phyloP scores from a whole-genome alignment of 2,329 filamentous ascomycete species.

The Chalaropsis ovoidea region DNA sequence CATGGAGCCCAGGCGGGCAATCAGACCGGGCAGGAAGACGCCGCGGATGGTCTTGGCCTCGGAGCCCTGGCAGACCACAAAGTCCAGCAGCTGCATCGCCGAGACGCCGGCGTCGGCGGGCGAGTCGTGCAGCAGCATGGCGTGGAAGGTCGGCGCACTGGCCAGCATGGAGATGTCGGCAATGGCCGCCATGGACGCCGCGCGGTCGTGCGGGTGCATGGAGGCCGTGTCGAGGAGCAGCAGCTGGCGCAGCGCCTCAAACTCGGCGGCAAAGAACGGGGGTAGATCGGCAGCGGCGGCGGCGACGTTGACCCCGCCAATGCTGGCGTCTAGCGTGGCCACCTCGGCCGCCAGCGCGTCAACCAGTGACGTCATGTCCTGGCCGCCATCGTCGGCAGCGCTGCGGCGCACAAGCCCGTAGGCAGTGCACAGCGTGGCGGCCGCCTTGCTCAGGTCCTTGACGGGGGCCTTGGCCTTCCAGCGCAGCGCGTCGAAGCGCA shows the following conservation, averaged over 20 bases:
- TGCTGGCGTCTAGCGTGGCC: slow-evolving; percentile 40
- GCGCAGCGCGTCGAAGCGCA: slow-evolving; percentile 50
- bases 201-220: slow-evolving; percentile 13
- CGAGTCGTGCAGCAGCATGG: slow-evolving; percentile 35
- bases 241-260: slow-evolving; percentile 48
- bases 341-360: slow-evolving; percentile 43
- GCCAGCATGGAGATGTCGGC: slow-evolving; percentile 42
- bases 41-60: slow-evolving; percentile 36
- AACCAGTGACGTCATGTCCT: slow-evolving; percentile 40
- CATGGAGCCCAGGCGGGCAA: slow-evolving; percentile 46
- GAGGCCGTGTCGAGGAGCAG: slow-evolving; percentile 34
- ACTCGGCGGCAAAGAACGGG: slow-evolving; percentile 46
- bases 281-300: slow-evolving; percentile 35
- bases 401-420: slow-evolving; percentile 46
- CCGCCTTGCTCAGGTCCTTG: slow-evolving; percentile 43
- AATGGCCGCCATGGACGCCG: slow-evolving; percentile 7
- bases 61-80: slow-evolving; percentile 35
- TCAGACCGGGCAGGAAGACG: slow-evolving; percentile 38
- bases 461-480: slow-evolving; percentile 48
- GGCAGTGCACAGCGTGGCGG: slow-evolving; percentile 45
- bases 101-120: slow-evolving; percentile 32
- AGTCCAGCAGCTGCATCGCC: slow-evolving; percentile 40
- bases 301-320: slow-evolving; percentile 31
- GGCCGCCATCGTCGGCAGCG: slow-evolving; percentile 29
- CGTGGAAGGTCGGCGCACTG: slow-evolving; percentile 36